phyloP scores from a whole-genome alignment of 257 asterid genomes.

The Solanum neorickii region DNA sequence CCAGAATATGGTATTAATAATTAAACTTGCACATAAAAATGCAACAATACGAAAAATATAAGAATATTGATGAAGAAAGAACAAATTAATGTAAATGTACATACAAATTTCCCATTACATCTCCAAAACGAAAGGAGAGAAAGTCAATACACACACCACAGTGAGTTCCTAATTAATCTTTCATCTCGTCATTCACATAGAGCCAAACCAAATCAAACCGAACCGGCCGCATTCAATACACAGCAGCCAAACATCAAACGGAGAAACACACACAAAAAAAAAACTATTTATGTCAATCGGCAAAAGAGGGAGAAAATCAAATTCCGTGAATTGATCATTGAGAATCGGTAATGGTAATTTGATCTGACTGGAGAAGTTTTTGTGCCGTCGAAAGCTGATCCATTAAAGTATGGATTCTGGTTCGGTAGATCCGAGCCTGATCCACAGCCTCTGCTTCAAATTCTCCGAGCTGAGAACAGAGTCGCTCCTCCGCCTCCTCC shows the following conservation, averaged over 20 bases:
- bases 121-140: not conserved
- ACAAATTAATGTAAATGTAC: not conserved
- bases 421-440: conserved; percentile 43
- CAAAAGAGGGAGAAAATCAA: not conserved
- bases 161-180: not conserved
- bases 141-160: not conserved
- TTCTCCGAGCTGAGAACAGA: conserved; percentile 74
- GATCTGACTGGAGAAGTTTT: conserved; percentile 11
- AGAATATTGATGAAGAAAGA: not conserved
- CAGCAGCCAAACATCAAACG: not conserved
- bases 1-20: not conserved
- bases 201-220: not conserved
- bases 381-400: conserved; percentile 37
- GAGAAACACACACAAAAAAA: not conserved
- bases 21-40: not conserved
- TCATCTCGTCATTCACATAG: not conserved
- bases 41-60: not conserved
- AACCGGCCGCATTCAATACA: not conserved
- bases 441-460: conserved; percentile 75
- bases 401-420: conserved; percentile 16
- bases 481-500: conserved; percentile 87
- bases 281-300: not conserved
- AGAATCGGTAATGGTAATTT: conserved; percentile 11
- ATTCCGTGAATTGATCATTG: not conserved
- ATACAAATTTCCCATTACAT: not conserved